phyloP scores from a whole-genome alignment of 257 asterid genomes.

The Solanum etuberosum region DNA sequence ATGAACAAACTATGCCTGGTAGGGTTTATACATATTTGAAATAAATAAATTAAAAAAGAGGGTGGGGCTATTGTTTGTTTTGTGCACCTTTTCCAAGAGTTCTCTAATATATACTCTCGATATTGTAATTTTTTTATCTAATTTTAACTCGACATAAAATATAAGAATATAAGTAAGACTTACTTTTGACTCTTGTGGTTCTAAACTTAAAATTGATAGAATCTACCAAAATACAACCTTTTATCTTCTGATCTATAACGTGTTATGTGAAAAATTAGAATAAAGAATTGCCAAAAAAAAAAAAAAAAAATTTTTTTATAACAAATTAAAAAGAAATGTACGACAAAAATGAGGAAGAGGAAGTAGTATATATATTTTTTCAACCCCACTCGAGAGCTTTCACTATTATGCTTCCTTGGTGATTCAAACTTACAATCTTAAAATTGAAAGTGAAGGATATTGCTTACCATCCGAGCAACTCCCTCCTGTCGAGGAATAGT shows the following conservation, averaged over 20 bases:
- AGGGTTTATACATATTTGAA: not conserved
- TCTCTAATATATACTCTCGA: not conserved
- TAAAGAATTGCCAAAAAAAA: not conserved
- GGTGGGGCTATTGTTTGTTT: not conserved
- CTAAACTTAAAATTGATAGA: not conserved
- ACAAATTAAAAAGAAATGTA: not conserved
- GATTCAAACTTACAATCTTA: too few species aligned
- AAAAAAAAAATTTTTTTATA: fast-evolving
- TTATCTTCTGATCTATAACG: not conserved
- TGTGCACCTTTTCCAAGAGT: not conserved
- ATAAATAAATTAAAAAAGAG: not conserved
- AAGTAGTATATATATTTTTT: not conserved
- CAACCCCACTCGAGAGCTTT: not conserved
- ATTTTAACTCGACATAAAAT: not conserved
- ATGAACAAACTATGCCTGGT: not conserved
- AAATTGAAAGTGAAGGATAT: too few species aligned
- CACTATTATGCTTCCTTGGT: too few species aligned
- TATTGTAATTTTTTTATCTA: not conserved
- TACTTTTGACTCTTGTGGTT: fast-evolving
- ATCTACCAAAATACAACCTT: not conserved
- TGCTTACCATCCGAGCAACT: not conserved
- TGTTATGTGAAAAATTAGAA: not conserved
- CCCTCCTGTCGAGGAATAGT: not conserved
- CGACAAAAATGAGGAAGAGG: not conserved
- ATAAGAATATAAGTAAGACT: not conserved